Evolutionary conservation across 192 early-diverging fungal genomes (phyloP).

Genomic region (Mortierella hygrophila): DNA sequence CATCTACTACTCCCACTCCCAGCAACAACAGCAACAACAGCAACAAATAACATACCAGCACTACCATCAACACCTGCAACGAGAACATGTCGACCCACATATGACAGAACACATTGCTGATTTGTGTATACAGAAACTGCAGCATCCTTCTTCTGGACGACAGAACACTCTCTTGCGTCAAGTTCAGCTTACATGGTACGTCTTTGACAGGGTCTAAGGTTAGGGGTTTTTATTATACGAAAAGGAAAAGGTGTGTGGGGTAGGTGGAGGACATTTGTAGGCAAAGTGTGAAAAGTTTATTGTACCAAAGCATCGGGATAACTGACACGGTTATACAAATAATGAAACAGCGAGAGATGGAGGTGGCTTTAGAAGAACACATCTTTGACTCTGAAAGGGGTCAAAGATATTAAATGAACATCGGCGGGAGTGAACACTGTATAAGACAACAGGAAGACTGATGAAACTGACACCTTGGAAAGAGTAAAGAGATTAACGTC

Average conservation of each 20-base stretch:
- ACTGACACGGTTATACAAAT: neutral
- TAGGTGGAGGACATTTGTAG: no score
- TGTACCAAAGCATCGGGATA: neutral
- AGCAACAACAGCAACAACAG: neutral
- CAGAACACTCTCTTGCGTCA: slow-evolving; percentile 23
- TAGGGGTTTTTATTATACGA: no score
- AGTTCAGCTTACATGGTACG: slow-evolving; percentile 43
- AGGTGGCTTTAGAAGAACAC: no score
- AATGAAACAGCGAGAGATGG: no score
- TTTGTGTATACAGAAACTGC: slow-evolving; percentile 33
- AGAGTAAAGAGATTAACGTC: no score
- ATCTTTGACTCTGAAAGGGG: no score
- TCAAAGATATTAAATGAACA: no score
- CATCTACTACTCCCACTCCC: neutral
- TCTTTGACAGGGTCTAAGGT: neutral
- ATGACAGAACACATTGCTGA: slow-evolving; percentile 31
- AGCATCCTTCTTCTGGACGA: slow-evolving; percentile 29
- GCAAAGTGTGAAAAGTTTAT: neutral
- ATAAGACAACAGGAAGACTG: no score
- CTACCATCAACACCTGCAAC: slow-evolving; percentile 6
- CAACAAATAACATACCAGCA: neutral
- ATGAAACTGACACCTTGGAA: no score
- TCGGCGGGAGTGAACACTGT: no score
- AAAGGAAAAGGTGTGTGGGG: neutral
- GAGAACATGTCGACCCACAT: slow-evolving; percentile 24